These are phyloP conservation scores for sunflower (Helianthus annuus) DNA, from an alignment of 129 eudicot species.

Conservation along the genomic window HanXRQr2.0-SUNRISE NC_035445.2:88800413-88800912, in stretches of 20 bases:
- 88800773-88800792: too few species aligned
- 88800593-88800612: slow-evolving; percentile 47
- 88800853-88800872: slow-evolving; percentile 36
- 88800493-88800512: slow-evolving; percentile 36
- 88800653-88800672: slow-evolving; percentile 50
- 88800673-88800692: neutral
- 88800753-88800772: too few species aligned
- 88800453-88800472: slow-evolving; percentile 40
- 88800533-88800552: slow-evolving; percentile 39
- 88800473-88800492: slow-evolving; percentile 34
- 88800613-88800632: slow-evolving; percentile 32
- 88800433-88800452: neutral
- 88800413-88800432: neutral
- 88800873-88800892: slow-evolving; percentile 20
- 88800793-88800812: too few species aligned
- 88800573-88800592: slow-evolving; percentile 23
- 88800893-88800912: neutral
- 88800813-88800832: neutral
- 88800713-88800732: too few species aligned
- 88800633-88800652: slow-evolving; percentile 43
- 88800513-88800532: slow-evolving; percentile 65
- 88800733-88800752: too few species aligned
- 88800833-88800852: slow-evolving; percentile 13
- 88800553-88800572: slow-evolving; percentile 25
- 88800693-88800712: too few species aligned